These are phyloP conservation scores for Calonectria hongkongensis DNA, from an alignment of 2,329 filamentous ascomycete species.

Conservation along the genomic window DNA sequence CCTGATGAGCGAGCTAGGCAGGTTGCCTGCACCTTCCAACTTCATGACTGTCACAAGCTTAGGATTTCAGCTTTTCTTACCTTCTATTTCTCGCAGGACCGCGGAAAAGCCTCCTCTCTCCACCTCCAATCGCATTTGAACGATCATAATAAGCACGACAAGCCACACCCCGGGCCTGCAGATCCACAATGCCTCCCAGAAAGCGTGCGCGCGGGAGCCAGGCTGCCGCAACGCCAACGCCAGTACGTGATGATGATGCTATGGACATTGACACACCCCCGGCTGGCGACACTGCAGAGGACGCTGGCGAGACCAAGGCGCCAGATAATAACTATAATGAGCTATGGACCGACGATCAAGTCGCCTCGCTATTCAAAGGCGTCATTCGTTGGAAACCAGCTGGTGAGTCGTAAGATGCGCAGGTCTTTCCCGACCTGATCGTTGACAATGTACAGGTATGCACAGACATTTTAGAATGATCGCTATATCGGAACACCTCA, in stretches of 20 bases:
- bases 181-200: slow-evolving; percentile 77
- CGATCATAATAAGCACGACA: not conserved
- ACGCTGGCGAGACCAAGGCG: slow-evolving; percentile 46
- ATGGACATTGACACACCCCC: slow-evolving; percentile 77
- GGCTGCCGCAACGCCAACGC: slow-evolving; percentile 74
- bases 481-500: slow-evolving; percentile 86
- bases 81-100: slow-evolving; percentile 6
- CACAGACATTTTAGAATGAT: slow-evolving; percentile 97
- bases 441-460: slow-evolving; percentile 75
- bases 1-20: not conserved
- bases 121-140: slow-evolving; percentile 17
- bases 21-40: not conserved
- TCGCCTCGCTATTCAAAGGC: slow-evolving; percentile 92
- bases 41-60: slow-evolving; percentile 36
- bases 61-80: slow-evolving; percentile 10
- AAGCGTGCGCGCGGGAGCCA: slow-evolving; percentile 78
- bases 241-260: slow-evolving; percentile 73
- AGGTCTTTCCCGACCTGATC: slow-evolving; percentile 21
- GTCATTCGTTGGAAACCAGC: slow-evolving; percentile 98
- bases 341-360: slow-evolving; percentile 96
- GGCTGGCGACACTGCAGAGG: slow-evolving; percentile 68
- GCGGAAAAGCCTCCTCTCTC: not conserved
- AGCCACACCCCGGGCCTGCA: not conserved
- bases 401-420: slow-evolving; percentile 68
- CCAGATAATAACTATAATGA: slow-evolving; percentile 69